A percentile compares a stretch with the other conserved stretches of the same genome.
These are phyloP conservation scores for Claviceps arundinis DNA, from an alignment of 2,329 filamentous ascomycete genomes.

Conservation along the genomic window DNA sequence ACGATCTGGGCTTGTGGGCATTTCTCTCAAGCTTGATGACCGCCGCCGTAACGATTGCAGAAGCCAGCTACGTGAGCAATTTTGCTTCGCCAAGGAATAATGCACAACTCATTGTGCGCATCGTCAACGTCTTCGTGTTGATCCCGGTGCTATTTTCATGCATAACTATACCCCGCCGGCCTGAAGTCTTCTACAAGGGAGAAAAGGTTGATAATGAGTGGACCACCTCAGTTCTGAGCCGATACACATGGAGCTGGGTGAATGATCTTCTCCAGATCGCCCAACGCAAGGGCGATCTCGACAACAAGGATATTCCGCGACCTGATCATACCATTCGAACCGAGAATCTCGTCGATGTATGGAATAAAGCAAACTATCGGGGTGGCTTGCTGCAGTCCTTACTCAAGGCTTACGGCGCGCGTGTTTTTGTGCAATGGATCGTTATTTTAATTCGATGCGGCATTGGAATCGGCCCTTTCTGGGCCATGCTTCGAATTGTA, in stretches of 20 bases:
- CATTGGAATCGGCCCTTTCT: constrained; percentile 57
- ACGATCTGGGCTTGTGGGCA: constrained; percentile 38
- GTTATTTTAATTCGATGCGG: constrained; percentile 41
- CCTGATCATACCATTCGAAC: constrained; percentile 42
- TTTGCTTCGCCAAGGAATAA: constrained; percentile 19
- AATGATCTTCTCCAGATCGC: constrained; percentile 39
- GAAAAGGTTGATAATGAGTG: constrained; percentile 49
- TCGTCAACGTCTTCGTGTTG: constrained; percentile 30
- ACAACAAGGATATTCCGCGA: constrained; percentile 48
- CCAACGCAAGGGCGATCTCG: constrained; percentile 43
- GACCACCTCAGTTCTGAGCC: constrained; percentile 45
- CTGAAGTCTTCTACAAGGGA: constrained; percentile 48
- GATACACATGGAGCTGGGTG: constrained; percentile 56
- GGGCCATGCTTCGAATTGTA: constrained; percentile 53
- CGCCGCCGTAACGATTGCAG: constrained; percentile 28
- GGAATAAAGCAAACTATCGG: constrained; percentile 31
- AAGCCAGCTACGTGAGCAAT: constrained; percentile 26
- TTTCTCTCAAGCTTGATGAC: constrained; percentile 34
- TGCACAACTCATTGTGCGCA: constrained; percentile 31
- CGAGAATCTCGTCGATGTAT: constrained; percentile 35
- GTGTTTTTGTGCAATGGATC: constrained; percentile 44
- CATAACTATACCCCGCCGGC: constrained; percentile 50
- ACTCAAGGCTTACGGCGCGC: constrained; percentile 40
- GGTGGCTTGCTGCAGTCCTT: constrained; percentile 48
- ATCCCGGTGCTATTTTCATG: constrained; percentile 34